Percentiles rank a stretch among this genome's conserved stretches.
phyloP scores from a whole-genome alignment of 2,329 filamentous ascomycete species.

The Calonectria naviculata region DNA sequence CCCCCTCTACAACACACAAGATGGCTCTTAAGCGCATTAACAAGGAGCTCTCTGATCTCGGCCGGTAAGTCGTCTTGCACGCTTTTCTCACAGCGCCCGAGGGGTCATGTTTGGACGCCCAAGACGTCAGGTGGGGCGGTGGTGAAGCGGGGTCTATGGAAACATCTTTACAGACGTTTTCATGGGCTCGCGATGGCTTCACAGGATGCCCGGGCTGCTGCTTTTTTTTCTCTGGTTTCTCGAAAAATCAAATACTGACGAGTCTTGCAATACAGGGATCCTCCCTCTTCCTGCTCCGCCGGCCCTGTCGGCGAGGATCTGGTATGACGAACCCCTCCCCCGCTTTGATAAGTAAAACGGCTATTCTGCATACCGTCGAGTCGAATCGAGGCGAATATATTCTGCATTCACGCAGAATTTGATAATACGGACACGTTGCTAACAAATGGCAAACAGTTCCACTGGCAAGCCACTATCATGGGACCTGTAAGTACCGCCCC shows the following conservation, averaged over 20 bases:
- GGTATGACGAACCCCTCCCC: constrained; percentile 71
- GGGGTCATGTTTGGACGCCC: constrained; percentile 40
- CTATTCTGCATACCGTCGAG: constrained; percentile 26
- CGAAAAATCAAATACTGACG: constrained; percentile 33
- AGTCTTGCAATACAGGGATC: constrained; percentile 73
- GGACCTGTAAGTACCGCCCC: constrained; percentile 80
- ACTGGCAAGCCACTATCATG: constrained; percentile 99
- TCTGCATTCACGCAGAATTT: background rate
- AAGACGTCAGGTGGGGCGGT: constrained; percentile 51
- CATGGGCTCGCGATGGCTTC: constrained; percentile 24
- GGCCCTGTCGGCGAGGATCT: constrained; percentile 97
- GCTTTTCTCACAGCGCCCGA: constrained; percentile 29
- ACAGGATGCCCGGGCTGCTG: background rate
- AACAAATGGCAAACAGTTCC: constrained; percentile 75
- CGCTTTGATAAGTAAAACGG: constrained; percentile 33
- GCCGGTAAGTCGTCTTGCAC: constrained; percentile 72
- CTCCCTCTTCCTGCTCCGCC: constrained; percentile 98
- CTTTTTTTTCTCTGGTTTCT: background rate
- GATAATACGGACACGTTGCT: constrained; percentile 28
- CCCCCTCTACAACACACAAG: constrained; percentile 48
- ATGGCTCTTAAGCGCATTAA: constrained; percentile 97
- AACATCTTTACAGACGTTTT: constrained; percentile 28
- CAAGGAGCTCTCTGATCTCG: constrained; percentile 92
- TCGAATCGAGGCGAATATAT: constrained; percentile 6
- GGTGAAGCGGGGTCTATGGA: constrained; percentile 49